Base-by-base conservation (phyloP, 768 basidiomycete genomes). In the Hericium erinaceus region DNA sequence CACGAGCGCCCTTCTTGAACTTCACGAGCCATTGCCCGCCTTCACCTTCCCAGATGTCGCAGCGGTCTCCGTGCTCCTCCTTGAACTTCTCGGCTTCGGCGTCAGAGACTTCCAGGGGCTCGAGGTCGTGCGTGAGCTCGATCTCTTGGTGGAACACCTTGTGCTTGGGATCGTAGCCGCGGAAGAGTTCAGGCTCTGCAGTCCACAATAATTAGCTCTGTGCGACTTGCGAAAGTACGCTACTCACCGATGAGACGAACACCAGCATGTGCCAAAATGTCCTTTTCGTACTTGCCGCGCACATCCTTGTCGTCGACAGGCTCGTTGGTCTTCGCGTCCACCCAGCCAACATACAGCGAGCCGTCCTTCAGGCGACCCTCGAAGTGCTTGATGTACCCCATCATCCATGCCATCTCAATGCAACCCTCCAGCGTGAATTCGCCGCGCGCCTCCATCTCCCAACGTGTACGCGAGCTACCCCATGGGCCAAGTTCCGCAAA, bases 391-490 rank as follows among this genome's bases (percentile, higher is more conserved):
- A 98, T 97, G 74, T 82, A 84, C 44, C 97, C 95, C 92, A 95
- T 98, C 73, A 98, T 86, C 95, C 95, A 99, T 2, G 95, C 95
- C 90, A 99, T 26, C 26, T 99, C 97, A 66, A 99, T 97, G 67
- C 92, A 92, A 18, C 97, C 97, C 70, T 97, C 89, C 64, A 98
- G 95, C 1, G 95, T 94, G 72, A 98, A 88, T 67, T 95, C 86
- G n/a, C 97, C 95, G 49, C 84, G 81, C 49, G 94, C 95, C 69
- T 99, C 97, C 94, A 99, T 98, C 75, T 99, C 97, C 97, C 97
- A 99, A 5, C 26, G 26, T 3, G 26, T 26, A 58, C 97, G 84
- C 2, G 95, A 89, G 67, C 92, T 94, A 63, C 97, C 97, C 95
- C 95, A 99, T 12, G 97, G 97, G 2, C 97, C 89, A 53, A 98